Evolutionary conservation across 805 yeast genomes (phyloP).

Genomic region (Saccharomyces mikatae): DNA sequence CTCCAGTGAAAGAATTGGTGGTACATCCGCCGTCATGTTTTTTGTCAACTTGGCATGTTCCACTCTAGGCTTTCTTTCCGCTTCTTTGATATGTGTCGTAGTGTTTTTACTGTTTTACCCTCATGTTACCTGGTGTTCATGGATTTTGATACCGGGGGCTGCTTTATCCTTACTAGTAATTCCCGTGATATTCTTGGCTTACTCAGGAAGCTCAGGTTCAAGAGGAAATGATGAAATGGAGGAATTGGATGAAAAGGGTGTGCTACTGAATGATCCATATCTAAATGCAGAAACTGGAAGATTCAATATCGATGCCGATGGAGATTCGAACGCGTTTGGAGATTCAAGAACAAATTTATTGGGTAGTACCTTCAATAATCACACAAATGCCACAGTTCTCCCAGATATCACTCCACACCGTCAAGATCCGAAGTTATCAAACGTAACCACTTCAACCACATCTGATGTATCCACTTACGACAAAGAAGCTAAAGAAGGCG

Average conservation of each 20-base stretch:
- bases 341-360: constrained; percentile 1
- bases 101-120: constrained; percentile 56
- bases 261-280: not conserved
- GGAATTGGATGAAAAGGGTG: constrained; percentile 1
- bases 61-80: constrained; percentile 43
- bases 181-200: constrained; percentile 41
- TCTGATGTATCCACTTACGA: not conserved
- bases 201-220: constrained; percentile 9
- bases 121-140: constrained; percentile 59
- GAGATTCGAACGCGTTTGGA: constrained; percentile 6
- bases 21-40: constrained; percentile 26
- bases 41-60: constrained; percentile 37
- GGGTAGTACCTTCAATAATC: not conserved
- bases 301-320: constrained; percentile 4
- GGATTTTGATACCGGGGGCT: constrained; percentile 65
- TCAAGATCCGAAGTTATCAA: constrained; percentile 1
- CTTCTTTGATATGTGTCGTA: constrained; percentile 49
- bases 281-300: not conserved
- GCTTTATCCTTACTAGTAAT: constrained; percentile 45
- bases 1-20: constrained; percentile 10
- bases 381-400: not conserved
- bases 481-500: not conserved
- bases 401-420: constrained; percentile 3
- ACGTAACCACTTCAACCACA: not conserved
- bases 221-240: constrained; percentile 17